A percentile compares a stretch with the other conserved stretches of the same genome.
Conservation (phyloP, 1,284 basidiomycete genomes). For the Ustilago tritici region DNA sequence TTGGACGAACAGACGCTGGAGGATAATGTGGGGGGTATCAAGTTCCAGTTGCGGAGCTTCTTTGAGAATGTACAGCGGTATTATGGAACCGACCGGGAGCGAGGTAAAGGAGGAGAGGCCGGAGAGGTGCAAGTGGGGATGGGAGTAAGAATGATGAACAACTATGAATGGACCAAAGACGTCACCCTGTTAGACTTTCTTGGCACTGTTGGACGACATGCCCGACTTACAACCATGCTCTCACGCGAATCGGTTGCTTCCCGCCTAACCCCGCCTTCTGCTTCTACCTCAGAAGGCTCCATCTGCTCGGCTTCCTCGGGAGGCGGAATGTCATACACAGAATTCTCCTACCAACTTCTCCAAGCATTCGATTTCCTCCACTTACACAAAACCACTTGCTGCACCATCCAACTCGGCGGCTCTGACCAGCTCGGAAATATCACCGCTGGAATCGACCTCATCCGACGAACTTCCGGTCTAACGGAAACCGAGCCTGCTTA, state of each 20-base stretch:
- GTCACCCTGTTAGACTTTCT: slow-evolving; percentile 87
- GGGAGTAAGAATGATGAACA: slow-evolving; percentile 75
- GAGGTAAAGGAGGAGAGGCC: not conserved
- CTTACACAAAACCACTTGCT: slow-evolving; percentile 77
- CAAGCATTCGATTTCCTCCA: slow-evolving; percentile 95
- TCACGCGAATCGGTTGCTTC: slow-evolving; percentile 84
- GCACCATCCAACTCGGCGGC: slow-evolving; percentile 91
- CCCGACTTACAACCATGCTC: slow-evolving; percentile 89
- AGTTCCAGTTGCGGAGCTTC: slow-evolving; percentile 78
- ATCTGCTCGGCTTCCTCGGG: not conserved
- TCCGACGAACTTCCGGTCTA: slow-evolving; percentile 73
- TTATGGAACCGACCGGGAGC: not conserved
- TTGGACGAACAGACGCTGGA: slow-evolving; percentile 76
- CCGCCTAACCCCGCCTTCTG: slow-evolving; percentile 19
- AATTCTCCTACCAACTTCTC: slow-evolving; percentile 96
- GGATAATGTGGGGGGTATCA: slow-evolving; percentile 79
- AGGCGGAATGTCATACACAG: slow-evolving; percentile 88
- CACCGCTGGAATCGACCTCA: slow-evolving; percentile 88
- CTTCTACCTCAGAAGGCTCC: slow-evolving; percentile 61
- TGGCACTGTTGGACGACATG: slow-evolving; percentile 81
- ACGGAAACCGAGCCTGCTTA: slow-evolving; percentile 73
- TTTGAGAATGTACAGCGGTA: slow-evolving; percentile 75
- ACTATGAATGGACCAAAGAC: slow-evolving; percentile 83
- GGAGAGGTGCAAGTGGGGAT: slow-evolving; percentile 17
- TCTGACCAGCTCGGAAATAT: slow-evolving; percentile 99